phyloP scores from a whole-genome alignment of 192 early-diverging fungal species.

The Geosiphon pyriformis region DNA sequence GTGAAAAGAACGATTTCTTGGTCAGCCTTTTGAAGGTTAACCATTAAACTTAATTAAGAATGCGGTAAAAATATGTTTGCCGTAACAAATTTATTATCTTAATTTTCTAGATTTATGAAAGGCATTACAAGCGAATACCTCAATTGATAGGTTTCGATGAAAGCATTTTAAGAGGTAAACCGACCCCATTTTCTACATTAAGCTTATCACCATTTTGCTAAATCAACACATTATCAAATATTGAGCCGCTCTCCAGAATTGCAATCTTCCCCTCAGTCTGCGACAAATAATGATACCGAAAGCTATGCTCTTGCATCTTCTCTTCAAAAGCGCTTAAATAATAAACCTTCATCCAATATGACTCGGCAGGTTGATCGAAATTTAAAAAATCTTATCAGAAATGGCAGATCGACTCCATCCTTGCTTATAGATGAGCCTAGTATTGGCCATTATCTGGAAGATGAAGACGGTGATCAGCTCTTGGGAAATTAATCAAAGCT shows the following conservation, averaged over 20 bases:
- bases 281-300: background rate
- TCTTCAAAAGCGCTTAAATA: conserved; percentile 1
- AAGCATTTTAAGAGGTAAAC: conserved; percentile 1
- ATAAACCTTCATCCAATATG: conserved; percentile 17
- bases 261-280: background rate
- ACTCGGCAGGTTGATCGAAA: background rate
- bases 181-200: too few species aligned
- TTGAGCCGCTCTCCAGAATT: too few species aligned
- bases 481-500: background rate
- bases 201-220: too few species aligned
- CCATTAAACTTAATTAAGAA: too few species aligned
- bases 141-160: conserved; percentile 49
- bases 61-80: background rate
- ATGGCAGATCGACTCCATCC: conserved; percentile 13
- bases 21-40: conserved; percentile 36
- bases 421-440: conserved; percentile 3
- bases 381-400: background rate
- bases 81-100: background rate
- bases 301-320: conserved; percentile 2
- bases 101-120: conserved; percentile 37
- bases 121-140: conserved; percentile 38
- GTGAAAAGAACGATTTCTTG: conserved; percentile 47
- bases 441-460: conserved; percentile 3
- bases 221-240: too few species aligned
- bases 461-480: background rate